These are phyloP conservation scores for Haplosporangium sp. DNA, from an alignment of 371 early-diverging fungal genomes.

Conservation along the genomic window DNA sequence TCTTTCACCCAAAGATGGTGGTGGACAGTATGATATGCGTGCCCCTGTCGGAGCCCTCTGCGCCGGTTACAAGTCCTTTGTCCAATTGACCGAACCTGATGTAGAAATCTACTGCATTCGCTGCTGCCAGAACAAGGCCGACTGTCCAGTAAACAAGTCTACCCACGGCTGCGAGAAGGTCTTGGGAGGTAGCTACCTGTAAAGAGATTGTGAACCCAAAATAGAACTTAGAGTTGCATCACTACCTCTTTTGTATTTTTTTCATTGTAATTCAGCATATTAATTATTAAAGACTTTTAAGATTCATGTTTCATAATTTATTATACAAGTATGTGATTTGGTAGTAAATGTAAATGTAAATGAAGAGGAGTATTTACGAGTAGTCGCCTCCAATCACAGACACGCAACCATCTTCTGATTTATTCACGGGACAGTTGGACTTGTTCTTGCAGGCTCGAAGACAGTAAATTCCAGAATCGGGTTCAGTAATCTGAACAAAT, in stretches of 20 bases:
- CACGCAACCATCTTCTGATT: conserved; percentile 27
- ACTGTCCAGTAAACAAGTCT: conserved; percentile 32
- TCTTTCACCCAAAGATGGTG: conserved; percentile 61
- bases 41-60: conserved; percentile 62
- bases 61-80: conserved; percentile 63
- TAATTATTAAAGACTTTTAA: no score
- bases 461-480: conserved; percentile 60
- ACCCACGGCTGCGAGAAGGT: conserved; percentile 30
- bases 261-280: no score
- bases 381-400: conserved; percentile 24
- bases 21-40: conserved; percentile 66
- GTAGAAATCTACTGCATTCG: conserved; percentile 66
- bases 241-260: no score
- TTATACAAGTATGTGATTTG: no score
- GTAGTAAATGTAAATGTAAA: no score
- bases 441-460: conserved; percentile 64
- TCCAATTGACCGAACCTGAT: conserved; percentile 65
- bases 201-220: not conserved
- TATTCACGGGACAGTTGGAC: conserved; percentile 34
- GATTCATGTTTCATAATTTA: no score
- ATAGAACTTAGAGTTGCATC: no score
- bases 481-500: conserved; percentile 67
- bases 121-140: conserved; percentile 61
- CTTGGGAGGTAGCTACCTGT: conserved; percentile 27
- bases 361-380: conserved; percentile 9